Evolutionary conservation across 345 rosid genomes (phyloP), one percentile per base, ranked within the genome.

Genomic region (Stellera chamaejasme): DNA sequence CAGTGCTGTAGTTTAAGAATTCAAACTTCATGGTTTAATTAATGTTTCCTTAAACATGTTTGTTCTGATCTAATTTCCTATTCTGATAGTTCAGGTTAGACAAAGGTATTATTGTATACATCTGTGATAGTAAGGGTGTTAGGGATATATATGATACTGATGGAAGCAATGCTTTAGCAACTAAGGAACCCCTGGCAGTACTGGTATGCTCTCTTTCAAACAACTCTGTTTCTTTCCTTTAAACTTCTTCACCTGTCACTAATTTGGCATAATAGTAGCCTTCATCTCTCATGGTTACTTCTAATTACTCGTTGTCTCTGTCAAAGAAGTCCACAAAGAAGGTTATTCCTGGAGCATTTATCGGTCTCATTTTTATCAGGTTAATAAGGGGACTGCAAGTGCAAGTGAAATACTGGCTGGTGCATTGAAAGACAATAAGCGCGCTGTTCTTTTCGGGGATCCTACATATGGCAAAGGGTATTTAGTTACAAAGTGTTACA

Each of bases 401-500:
- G 97, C 97, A n/a, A 93, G 99, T 19, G 94, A 93, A 72, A 87
- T 93, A 71, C 62, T 89, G 64, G 97, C 97, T 10, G 92, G 92
- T 15, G 99, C 97, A 28, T 66, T 93, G 80, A 93, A 93, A 66
- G 97, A 89, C 77, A 93, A 89, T 63, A 93, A 83, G 63, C 88
- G 94, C 0, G 99, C 96, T 26, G 72, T 87, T 9, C 68, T 93
- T 62, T 84, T 73, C 44, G 99, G 99, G 52, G 96, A 89, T 65
- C 84, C 94, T 1, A 93, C 97, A 53, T 93, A 72, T 50, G 97
- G 99, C 39, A 93, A 93, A 81, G 99, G 99, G 99, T 93, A 93
- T 60, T 15, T 19, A 19, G 23, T 19, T 10, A 2, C 36, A 32
- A 32, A 2, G 5, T 32, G 23, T 19, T 32, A 32, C 39, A 8